phyloP scores from a whole-genome alignment of 495 filamentous ascomycete species.

The Penicillium subrubescens region DNA sequence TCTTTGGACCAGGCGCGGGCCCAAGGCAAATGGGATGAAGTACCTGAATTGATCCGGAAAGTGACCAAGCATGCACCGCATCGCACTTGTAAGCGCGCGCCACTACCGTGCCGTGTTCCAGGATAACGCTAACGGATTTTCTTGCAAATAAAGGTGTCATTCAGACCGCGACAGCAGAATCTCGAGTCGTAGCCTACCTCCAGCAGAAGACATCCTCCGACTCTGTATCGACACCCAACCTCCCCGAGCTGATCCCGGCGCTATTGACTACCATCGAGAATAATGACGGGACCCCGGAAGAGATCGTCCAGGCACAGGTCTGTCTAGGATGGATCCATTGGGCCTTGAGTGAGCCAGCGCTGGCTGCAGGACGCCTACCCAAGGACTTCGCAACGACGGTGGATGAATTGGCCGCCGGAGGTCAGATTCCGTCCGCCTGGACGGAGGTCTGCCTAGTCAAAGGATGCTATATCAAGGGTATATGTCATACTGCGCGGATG shows the following conservation, averaged over 20 bases:
- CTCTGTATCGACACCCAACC: constrained; percentile 47
- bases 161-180: constrained; percentile 73
- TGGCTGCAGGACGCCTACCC: constrained; percentile 64
- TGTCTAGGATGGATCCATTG: constrained; percentile 85
- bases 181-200: constrained; percentile 58
- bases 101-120: constrained; percentile 10
- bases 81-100: constrained; percentile 65
- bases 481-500: not conserved
- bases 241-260: constrained; percentile 62
- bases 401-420: constrained; percentile 47
- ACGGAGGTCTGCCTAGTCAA: constrained; percentile 79
- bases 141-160: constrained; percentile 61
- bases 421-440: constrained; percentile 62
- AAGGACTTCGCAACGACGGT: constrained; percentile 57
- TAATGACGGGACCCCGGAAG: constrained; percentile 59
- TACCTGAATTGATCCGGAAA: constrained; percentile 89
- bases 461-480: constrained; percentile 72
- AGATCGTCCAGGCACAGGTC: constrained; percentile 76
- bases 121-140: constrained; percentile 18
- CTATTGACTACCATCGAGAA: constrained; percentile 67
- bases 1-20: constrained; percentile 84
- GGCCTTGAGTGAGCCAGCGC: constrained; percentile 65
- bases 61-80: constrained; percentile 90
- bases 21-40: constrained; percentile 82
- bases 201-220: constrained; percentile 40